A percentile compares a stretch with the other conserved stretches of the same genome.
phyloP scores from a whole-genome alignment of 2,329 filamentous ascomycete genomes.

The Curvularia lunata region DNA sequence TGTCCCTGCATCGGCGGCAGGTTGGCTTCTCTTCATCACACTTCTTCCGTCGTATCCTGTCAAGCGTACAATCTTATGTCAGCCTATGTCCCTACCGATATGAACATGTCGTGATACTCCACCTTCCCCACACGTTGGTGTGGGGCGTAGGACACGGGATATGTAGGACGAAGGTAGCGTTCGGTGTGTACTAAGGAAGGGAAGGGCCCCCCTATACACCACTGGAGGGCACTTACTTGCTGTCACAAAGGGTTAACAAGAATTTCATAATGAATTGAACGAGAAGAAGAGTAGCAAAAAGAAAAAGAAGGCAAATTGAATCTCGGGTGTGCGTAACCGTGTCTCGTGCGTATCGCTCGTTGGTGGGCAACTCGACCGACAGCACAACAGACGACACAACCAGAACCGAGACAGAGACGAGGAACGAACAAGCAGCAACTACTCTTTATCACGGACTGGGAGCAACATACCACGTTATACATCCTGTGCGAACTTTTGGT shows the following conservation, averaged over 20 bases:
- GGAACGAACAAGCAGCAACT: neutral
- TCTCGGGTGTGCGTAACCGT: neutral
- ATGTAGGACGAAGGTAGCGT: neutral
- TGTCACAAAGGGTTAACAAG: slow-evolving; percentile 6
- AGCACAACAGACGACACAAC: neutral
- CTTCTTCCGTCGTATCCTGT: slow-evolving; percentile 17
- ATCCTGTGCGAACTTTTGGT: slow-evolving; percentile 17
- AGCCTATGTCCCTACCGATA: neutral
- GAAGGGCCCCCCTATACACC: neutral
- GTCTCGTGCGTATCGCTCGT: neutral
- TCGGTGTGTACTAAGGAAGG: neutral
- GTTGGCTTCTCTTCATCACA: slow-evolving; percentile 21
- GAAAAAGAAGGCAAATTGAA: neutral
- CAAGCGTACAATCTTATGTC: slow-evolving; percentile 3
- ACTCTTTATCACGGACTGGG: neutral
- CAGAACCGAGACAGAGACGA: neutral
- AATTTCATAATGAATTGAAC: neutral
- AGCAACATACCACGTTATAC: slow-evolving; percentile 18
- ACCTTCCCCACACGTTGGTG: too few species aligned
- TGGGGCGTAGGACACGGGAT: too few species aligned
- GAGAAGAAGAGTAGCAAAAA: too few species aligned
- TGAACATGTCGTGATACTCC: neutral
- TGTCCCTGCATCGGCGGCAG: slow-evolving; percentile 15
- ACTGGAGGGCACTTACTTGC: slow-evolving; percentile 11
- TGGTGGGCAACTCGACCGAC: neutral